Percentiles rank a stretch among this genome's conserved stretches.
Evolutionary conservation across 306 rosid genomes (phyloP).

Genomic region (Acacia melanoxylon): DNA sequence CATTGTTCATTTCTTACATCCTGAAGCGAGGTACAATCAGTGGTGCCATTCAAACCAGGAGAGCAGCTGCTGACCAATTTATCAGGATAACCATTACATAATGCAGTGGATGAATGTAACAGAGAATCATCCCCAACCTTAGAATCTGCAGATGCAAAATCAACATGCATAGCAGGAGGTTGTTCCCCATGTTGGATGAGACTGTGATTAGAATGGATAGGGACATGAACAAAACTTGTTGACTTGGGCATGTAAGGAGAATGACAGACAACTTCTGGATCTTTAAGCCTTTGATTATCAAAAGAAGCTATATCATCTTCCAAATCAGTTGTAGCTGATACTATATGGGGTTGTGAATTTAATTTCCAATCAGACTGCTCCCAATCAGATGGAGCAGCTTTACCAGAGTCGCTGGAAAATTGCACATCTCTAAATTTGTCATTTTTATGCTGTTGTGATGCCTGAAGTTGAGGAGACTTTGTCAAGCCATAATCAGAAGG

Average conservation of each 20-base stretch:
- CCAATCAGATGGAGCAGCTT: conserved; percentile 36
- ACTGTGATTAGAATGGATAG: conserved; percentile 46
- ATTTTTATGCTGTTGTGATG: conserved; percentile 41
- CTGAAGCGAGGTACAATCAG: conserved; percentile 42
- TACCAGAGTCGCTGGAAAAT: conserved; percentile 34
- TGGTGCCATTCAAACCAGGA: conserved; percentile 39
- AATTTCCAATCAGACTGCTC: conserved; percentile 61
- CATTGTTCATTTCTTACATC: conserved; percentile 55
- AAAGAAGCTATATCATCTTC: conserved; percentile 88
- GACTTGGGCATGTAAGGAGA: conserved; percentile 58
- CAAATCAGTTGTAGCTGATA: conserved; percentile 41
- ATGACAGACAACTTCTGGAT: conserved; percentile 75
- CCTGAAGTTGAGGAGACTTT: conserved; percentile 51
- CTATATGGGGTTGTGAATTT: conserved; percentile 44
- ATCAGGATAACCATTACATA: conserved; percentile 64
- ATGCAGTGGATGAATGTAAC: conserved; percentile 42
- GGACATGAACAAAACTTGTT: conserved; percentile 46
- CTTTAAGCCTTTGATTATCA: conserved; percentile 91
- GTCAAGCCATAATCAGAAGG: conserved; percentile 42
- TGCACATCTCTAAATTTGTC: conserved; percentile 50
- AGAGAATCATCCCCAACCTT: conserved; percentile 46
- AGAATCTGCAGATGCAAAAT: conserved; percentile 49
- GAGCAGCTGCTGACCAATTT: conserved; percentile 53
- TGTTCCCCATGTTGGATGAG: conserved; percentile 47
- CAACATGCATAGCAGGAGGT: conserved; percentile 47